Evolutionary conservation across 2,329 filamentous ascomycete genomes (phyloP).

Genomic region (Epichloe hybrida): DNA sequence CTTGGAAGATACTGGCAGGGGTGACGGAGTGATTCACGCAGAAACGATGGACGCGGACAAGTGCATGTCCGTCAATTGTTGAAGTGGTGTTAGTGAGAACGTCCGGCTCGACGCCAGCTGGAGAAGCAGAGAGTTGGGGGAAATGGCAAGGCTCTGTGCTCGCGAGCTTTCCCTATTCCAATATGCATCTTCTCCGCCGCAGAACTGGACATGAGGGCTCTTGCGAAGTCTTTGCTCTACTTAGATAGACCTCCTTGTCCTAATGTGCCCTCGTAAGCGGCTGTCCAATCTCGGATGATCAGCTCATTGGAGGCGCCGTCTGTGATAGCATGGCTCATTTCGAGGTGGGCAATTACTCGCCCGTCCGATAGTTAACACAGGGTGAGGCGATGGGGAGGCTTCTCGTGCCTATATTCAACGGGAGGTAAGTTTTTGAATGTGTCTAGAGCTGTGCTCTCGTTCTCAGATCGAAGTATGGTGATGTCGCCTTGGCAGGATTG

Average conservation of each 20-base stretch:
- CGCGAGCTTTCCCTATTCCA: conserved; percentile 4
- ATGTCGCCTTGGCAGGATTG: no score
- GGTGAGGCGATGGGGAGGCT: conserved; percentile 1
- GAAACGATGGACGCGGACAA: background rate
- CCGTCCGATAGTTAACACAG: background rate
- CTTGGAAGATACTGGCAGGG: conserved; percentile 2
- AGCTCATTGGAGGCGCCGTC: conserved; percentile 4
- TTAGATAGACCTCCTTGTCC: no score
- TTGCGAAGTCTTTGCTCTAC: background rate
- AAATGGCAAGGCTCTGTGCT: conserved; percentile 5
- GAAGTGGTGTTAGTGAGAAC: background rate
- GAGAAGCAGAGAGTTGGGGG: background rate
- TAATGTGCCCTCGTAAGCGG: background rate
- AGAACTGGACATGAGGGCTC: background rate
- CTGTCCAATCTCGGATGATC: conserved; percentile 1
- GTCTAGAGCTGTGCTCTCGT: no score
- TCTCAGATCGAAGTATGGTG: no score
- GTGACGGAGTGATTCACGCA: conserved; percentile 2
- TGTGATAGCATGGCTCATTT: conserved; percentile 7
- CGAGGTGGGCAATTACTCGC: conserved; percentile 1
- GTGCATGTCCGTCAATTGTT: background rate
- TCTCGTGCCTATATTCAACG: background rate
- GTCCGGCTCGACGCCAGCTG: no score
- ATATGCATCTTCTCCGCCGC: background rate
- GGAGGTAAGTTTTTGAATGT: background rate